These are phyloP conservation scores for Akanthomyces uredinophilus DNA, from an alignment of 2,329 filamentous ascomycete genomes.

Conservation along the genomic window DNA sequence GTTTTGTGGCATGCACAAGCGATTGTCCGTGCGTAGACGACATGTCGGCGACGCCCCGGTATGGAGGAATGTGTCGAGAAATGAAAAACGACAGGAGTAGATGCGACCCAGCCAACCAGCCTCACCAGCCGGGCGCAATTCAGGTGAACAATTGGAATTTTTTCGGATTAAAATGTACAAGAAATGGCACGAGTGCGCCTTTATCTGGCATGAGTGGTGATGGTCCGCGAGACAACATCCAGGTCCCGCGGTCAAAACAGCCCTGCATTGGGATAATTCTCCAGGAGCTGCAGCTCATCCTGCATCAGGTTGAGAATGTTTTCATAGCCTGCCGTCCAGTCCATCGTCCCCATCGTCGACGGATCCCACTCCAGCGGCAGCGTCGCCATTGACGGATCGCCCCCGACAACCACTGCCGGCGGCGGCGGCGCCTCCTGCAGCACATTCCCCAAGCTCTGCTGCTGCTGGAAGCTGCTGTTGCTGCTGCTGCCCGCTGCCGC, in stretches of 20 bases:
- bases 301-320: conserved; percentile 12
- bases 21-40: too few relatives aligned
- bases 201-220: not conserved
- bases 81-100: too few relatives aligned
- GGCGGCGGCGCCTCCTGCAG: not conserved
- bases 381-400: not conserved
- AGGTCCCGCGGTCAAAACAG: not conserved
- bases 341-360: conserved; percentile 4
- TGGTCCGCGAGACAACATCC: too few relatives aligned
- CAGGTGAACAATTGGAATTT: too few relatives aligned
- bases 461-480: not conserved
- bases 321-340: conserved; percentile 11
- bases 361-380: conserved; percentile 3
- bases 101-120: too few relatives aligned
- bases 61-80: too few relatives aligned
- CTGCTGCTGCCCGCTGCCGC: not conserved
- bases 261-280: conserved; percentile 7
- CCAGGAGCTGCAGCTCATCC: conserved; percentile 10
- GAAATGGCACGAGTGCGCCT: not conserved
- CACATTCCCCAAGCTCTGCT: not conserved
- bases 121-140: too few relatives aligned
- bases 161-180: not conserved
- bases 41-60: too few relatives aligned
- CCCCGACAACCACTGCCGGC: not conserved
- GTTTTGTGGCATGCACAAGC: too few relatives aligned